Evolutionary conservation across 768 basidiomycete species (phyloP).

Genomic region (Leccinum aurantiacum): DNA sequence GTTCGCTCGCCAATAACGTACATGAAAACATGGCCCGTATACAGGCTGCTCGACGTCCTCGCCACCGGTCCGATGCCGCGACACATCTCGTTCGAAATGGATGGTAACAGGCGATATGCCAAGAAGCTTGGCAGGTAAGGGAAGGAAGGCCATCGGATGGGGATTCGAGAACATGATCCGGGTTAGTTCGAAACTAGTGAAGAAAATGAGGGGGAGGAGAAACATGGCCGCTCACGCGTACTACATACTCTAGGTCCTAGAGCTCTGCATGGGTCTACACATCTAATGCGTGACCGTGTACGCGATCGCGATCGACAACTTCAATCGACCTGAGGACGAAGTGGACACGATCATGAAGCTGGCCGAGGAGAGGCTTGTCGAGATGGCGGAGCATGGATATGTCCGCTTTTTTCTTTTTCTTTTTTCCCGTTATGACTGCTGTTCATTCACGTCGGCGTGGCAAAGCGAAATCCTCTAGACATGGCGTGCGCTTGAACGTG

Average conservation of each 20-base stretch:
- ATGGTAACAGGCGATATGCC: too few species aligned
- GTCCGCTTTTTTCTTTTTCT: slow-evolving; percentile 24
- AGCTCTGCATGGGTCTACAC: slow-evolving; percentile 78
- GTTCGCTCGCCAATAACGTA: too few species aligned
- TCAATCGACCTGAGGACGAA: slow-evolving; percentile 82
- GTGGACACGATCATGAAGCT: slow-evolving; percentile 85
- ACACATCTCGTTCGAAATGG: too few species aligned
- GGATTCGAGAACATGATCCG: slow-evolving; percentile 79
- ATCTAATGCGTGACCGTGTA: slow-evolving; percentile 90
- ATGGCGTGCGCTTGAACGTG: slow-evolving; percentile 84
- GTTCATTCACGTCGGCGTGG: neutral
- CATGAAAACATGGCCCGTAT: too few species aligned
- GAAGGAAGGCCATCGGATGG: too few species aligned
- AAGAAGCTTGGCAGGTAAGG: too few species aligned
- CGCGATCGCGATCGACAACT: slow-evolving; percentile 98
- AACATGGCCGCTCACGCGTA: neutral
- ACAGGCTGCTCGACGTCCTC: too few species aligned
- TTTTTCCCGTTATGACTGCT: neutral
- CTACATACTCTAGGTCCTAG: slow-evolving; percentile 63
- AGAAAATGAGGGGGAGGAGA: too few species aligned
- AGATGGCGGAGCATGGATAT: slow-evolving; percentile 81
- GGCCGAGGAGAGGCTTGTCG: slow-evolving; percentile 44
- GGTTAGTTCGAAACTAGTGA: slow-evolving; percentile 45
- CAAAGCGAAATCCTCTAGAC: slow-evolving; percentile 70
- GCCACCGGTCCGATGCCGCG: too few species aligned